These are phyloP conservation scores for Annulohypoxylon moriforme DNA, from an alignment of 495 filamentous ascomycete species.

Conservation along the genomic window DNA sequence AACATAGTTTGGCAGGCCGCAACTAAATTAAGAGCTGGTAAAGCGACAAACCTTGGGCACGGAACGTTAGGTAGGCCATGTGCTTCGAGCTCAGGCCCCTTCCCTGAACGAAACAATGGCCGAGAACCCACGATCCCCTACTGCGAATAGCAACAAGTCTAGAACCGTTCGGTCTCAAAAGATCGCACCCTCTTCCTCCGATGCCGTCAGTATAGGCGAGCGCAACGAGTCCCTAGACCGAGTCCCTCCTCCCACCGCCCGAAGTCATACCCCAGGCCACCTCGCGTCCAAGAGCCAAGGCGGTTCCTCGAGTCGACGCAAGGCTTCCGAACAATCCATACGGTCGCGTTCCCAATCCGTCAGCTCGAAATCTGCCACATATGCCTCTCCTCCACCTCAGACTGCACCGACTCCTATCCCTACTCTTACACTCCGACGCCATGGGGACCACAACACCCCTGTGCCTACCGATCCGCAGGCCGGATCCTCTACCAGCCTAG, in stretches of 20 bases:
- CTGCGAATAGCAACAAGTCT: slow-evolving; percentile 40
- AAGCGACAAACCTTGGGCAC: slow-evolving; percentile 7
- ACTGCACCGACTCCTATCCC: slow-evolving; percentile 40
- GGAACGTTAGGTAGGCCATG: slow-evolving; percentile 32
- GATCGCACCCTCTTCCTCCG: slow-evolving; percentile 34
- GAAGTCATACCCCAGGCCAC: slow-evolving; percentile 67
- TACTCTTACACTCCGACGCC: slow-evolving; percentile 41
- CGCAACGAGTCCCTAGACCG: slow-evolving; percentile 44
- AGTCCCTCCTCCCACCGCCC: slow-evolving; percentile 49
- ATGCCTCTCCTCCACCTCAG: slow-evolving; percentile 44
- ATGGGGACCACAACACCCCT: slow-evolving; percentile 33
- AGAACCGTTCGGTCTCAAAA: slow-evolving; percentile 46
- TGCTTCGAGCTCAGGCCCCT: slow-evolving; percentile 15
- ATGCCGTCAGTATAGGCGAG: slow-evolving; percentile 43
- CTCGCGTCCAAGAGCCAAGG: slow-evolving; percentile 58
- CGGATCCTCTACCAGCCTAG: slow-evolving; percentile 55
- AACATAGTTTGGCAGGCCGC: slow-evolving; percentile 23
- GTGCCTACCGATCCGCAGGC: slow-evolving; percentile 52
- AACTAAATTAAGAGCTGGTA: neutral
- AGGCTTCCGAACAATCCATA: slow-evolving; percentile 59
- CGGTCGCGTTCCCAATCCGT: slow-evolving; percentile 63
- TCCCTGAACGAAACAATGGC: slow-evolving; percentile 45
- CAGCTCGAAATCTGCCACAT: slow-evolving; percentile 47
- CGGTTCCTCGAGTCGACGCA: slow-evolving; percentile 56
- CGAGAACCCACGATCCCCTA: slow-evolving; percentile 45